Evolutionary conservation across 1,284 basidiomycete genomes (phyloP).

Genomic region (Pseudozyma flocculosa): DNA sequence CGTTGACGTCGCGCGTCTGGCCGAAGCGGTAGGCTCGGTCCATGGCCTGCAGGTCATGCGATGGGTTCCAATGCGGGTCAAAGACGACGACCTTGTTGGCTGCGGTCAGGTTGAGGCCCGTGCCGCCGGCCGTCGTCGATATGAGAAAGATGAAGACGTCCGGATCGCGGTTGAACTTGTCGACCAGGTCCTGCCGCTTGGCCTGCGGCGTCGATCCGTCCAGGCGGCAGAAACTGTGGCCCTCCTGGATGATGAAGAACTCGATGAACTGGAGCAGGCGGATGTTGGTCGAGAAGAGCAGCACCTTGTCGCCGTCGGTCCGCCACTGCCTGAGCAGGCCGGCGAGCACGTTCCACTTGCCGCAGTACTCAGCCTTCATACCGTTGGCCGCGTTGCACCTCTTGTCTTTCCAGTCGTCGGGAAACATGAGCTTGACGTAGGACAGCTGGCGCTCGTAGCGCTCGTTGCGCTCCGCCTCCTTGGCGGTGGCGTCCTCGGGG

Average conservation of each 20-base stretch:
- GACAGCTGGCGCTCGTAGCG: conserved; percentile 49
- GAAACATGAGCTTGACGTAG: conserved; percentile 51
- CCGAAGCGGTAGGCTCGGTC: conserved; percentile 69
- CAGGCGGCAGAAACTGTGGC: conserved; percentile 69
- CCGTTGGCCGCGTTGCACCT: conserved; percentile 27
- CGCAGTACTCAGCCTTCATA: conserved; percentile 65
- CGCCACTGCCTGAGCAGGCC: conserved; percentile 65
- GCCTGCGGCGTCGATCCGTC: conserved; percentile 66
- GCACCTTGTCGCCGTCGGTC: conserved; percentile 61
- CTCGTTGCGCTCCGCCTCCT: conserved; percentile 18
- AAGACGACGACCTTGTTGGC: conserved; percentile 86
- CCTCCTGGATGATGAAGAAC: conserved; percentile 68
- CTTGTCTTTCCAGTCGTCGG: conserved; percentile 41
- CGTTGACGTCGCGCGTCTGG: conserved; percentile 43
- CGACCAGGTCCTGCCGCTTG: conserved; percentile 66
- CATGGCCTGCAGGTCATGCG: conserved; percentile 85
- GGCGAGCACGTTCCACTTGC: conserved; percentile 80
- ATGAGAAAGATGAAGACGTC: conserved; percentile 77
- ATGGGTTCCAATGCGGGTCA: conserved; percentile 76
- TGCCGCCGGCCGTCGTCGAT: conserved; percentile 73
- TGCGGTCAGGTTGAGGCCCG: conserved; percentile 82
- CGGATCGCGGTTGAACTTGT: conserved; percentile 74
- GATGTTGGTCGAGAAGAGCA: conserved; percentile 76
- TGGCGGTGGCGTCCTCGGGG: conserved; percentile 47
- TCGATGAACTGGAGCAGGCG: conserved; percentile 78